A percentile compares a stretch with the other conserved stretches of the same genome.
phyloP scores from a whole-genome alignment of 495 filamentous ascomycete species.

The Trichoderma virens region DNA sequence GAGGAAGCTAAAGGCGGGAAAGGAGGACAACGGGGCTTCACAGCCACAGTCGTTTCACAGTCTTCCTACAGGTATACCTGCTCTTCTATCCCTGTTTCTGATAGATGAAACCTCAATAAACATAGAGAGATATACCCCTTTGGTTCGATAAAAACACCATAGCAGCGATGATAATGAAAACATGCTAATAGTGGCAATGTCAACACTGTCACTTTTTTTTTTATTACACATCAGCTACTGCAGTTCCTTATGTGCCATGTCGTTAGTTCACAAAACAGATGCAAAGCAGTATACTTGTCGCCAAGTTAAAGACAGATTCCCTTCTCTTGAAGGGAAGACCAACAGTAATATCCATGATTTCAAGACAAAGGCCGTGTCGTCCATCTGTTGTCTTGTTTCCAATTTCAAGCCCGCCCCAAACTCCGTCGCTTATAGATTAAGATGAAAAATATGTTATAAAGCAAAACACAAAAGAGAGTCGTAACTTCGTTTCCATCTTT shows the following conservation, averaged over 20 bases:
- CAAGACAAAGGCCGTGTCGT: not conserved
- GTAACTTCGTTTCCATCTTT: not conserved
- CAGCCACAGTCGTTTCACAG: not conserved
- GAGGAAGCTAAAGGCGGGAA: constrained; percentile 50
- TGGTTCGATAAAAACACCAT: no score
- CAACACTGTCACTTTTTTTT: not conserved
- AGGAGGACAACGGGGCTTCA: not conserved
- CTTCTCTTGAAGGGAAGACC: not conserved
- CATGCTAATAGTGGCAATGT: not conserved
- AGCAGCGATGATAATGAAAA: no score
- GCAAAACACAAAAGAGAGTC: constrained; percentile 1
- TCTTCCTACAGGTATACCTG: no score
- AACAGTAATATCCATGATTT: not conserved
- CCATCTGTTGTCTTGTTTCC: not conserved
- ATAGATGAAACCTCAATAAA: no score
- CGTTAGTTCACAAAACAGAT: not conserved
- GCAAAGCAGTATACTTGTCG: not conserved
- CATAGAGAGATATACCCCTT: no score
- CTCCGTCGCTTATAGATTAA: not conserved
- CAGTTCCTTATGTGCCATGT: not conserved
- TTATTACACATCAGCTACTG: not conserved
- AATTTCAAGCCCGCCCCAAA: not conserved
- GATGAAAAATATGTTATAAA: not conserved
- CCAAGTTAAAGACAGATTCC: not conserved
- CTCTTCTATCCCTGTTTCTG: no score